A percentile compares a stretch with the other conserved stretches of the same genome.
These are phyloP conservation scores for Cyathus olla DNA, from an alignment of 1,284 basidiomycete genomes.

Conservation along the genomic window DNA sequence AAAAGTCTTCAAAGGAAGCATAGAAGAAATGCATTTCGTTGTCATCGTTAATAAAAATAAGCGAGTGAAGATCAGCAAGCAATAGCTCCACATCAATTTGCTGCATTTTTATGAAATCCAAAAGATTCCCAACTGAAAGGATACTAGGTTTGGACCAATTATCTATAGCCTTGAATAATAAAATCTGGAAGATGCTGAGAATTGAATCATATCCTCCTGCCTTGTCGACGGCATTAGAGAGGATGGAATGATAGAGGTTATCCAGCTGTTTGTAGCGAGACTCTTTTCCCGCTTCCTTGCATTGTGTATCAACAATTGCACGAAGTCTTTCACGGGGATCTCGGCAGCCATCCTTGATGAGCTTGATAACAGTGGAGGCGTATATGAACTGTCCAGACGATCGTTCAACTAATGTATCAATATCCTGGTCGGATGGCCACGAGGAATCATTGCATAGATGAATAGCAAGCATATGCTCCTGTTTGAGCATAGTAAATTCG, in stretches of 20 bases:
- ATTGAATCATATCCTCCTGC: too few relatives aligned
- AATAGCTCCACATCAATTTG: too few relatives aligned
- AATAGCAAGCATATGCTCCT: neutral
- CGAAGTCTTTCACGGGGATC: neutral
- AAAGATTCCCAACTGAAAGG: too few relatives aligned
- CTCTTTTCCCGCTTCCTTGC: neutral
- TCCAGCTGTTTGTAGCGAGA: neutral
- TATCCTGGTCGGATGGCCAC: neutral
- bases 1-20: neutral
- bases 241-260: neutral
- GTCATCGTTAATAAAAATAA: neutral
- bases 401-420: neutral
- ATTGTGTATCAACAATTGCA: neutral
- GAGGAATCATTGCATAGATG: neutral
- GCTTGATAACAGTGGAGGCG: neutral
- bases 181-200: too few relatives aligned
- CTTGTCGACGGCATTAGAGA: neutral
- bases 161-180: too few relatives aligned
- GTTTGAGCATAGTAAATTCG: neutral
- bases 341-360: neutral
- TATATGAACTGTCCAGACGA: conserved; percentile 5
- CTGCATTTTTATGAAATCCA: too few relatives aligned
- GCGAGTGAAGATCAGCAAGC: neutral
- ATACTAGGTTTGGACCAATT: too few relatives aligned
- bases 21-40: neutral